These are phyloP conservation scores for Botrytis paeoniae DNA, from an alignment of 2,329 filamentous ascomycete genomes.

Conservation along the genomic window DNA sequence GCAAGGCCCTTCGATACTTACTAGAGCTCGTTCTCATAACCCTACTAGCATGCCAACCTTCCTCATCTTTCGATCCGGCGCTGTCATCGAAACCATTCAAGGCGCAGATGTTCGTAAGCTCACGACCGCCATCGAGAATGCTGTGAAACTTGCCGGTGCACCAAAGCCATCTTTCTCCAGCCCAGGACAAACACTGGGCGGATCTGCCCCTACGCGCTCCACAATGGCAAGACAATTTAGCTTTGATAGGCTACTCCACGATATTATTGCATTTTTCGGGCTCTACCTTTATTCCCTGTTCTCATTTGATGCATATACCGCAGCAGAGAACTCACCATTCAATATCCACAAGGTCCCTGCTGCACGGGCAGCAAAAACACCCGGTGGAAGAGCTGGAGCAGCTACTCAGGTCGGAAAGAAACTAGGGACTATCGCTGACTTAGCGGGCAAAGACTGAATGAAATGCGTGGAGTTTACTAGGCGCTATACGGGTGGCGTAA, in stretches of 20 bases:
- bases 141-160: conserved; percentile 50
- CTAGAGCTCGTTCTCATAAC: conserved; percentile 18
- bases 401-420: conserved; percentile 34
- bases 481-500: background rate
- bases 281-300: conserved; percentile 62
- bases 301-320: conserved; percentile 61
- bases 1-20: conserved; percentile 31
- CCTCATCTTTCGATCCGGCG: conserved; percentile 77
- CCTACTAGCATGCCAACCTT: conserved; percentile 77
- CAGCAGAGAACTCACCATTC: conserved; percentile 58
- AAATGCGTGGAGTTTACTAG: background rate
- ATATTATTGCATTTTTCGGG: conserved; percentile 49
- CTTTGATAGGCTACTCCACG: conserved; percentile 15
- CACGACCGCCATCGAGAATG: conserved; percentile 71
- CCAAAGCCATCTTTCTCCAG: conserved; percentile 51
- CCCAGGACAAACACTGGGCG: conserved; percentile 57
- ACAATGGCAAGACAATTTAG: conserved; percentile 12
- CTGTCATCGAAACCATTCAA: conserved; percentile 70
- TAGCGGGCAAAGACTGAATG: conserved; percentile 20
- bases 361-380: conserved; percentile 23
- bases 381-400: conserved; percentile 32
- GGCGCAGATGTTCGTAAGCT: conserved; percentile 79
- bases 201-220: conserved; percentile 27
- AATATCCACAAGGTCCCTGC: conserved; percentile 46
- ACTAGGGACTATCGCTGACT: conserved; percentile 38